A percentile compares a stretch with the other conserved stretches of the same genome.
Evolutionary conservation across 2,329 filamentous ascomycete genomes (phyloP).

Genomic region (Monosporascus sp.): DNA sequence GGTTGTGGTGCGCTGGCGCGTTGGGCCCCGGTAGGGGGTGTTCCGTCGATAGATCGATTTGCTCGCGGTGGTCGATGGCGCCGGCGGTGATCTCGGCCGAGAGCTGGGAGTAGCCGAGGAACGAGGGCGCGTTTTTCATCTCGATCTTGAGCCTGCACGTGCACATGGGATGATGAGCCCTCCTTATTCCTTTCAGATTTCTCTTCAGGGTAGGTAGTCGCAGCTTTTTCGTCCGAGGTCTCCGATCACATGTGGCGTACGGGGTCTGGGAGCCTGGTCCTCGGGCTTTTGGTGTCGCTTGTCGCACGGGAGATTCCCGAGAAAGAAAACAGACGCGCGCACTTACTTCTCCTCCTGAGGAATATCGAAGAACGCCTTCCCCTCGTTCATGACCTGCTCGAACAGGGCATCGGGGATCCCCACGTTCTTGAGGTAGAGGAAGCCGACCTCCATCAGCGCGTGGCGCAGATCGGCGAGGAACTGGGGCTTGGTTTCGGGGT

Average conservation of each 20-base stretch:
- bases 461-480: constrained; percentile 69
- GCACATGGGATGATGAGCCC: not conserved
- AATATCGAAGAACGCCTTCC: constrained; percentile 71
- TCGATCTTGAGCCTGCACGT: constrained; percentile 54
- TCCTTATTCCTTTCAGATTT: not conserved
- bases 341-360: constrained; percentile 67
- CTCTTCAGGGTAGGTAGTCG: not conserved
- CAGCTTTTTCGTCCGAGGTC: not conserved
- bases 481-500: constrained; percentile 60
- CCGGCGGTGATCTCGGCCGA: constrained; percentile 69
- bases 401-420: constrained; percentile 64
- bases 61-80: constrained; percentile 73
- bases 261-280: too few species aligned
- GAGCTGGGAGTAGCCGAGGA: constrained; percentile 64
- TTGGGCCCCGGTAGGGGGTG: constrained; percentile 58
- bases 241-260: not conserved
- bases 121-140: constrained; percentile 69
- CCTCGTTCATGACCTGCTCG: constrained; percentile 59
- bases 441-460: constrained; percentile 81
- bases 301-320: not conserved
- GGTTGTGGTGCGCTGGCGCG: constrained; percentile 67
- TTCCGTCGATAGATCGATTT: constrained; percentile 80
- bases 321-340: too few species aligned
- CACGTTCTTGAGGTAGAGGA: constrained; percentile 78
- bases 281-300: not conserved